A percentile compares a stretch with the other conserved stretches of the same genome.
phyloP scores from a whole-genome alignment of 441 rosid species.

The Eutrema salsugineum region DNA sequence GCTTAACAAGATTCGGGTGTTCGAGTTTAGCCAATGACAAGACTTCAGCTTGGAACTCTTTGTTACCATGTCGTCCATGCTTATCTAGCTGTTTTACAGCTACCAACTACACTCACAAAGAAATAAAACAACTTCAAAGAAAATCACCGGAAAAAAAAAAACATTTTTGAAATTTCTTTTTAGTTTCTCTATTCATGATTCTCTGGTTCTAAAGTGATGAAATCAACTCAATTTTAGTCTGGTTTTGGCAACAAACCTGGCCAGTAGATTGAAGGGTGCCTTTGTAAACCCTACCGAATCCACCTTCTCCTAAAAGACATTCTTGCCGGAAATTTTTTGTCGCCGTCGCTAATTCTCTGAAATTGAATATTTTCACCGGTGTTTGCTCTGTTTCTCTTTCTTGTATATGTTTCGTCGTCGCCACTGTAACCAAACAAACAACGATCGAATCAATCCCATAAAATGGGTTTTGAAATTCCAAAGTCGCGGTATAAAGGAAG shows the following conservation, averaged over 20 bases:
- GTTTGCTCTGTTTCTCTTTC: constrained; percentile 9
- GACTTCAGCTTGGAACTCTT: constrained; percentile 63
- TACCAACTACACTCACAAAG: constrained; percentile 44
- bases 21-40: constrained; percentile 40
- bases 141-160: background rate
- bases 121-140: background rate
- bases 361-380: constrained; percentile 48
- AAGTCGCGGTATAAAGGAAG: background rate
- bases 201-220: too few relatives aligned
- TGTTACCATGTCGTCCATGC: constrained; percentile 50
- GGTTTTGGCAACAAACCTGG: constrained; percentile 39
- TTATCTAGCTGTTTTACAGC: constrained; percentile 86
- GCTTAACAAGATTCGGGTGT: constrained; percentile 62
- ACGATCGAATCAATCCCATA: background rate
- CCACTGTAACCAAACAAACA: constrained; percentile 13
- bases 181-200: too few relatives aligned
- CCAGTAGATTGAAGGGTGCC: constrained; percentile 58
- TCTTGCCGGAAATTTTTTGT: constrained; percentile 80
- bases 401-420: constrained; percentile 15
- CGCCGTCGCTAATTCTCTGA: constrained; percentile 76
- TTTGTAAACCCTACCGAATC: constrained; percentile 63
- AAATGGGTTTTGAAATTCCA: background rate
- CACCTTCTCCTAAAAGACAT: constrained; percentile 75
- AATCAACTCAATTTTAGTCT: too few relatives aligned
- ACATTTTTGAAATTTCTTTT: too few relatives aligned